Conservation (phyloP, 768 basidiomycete species). For the Boletus rubescentipes region DNA sequence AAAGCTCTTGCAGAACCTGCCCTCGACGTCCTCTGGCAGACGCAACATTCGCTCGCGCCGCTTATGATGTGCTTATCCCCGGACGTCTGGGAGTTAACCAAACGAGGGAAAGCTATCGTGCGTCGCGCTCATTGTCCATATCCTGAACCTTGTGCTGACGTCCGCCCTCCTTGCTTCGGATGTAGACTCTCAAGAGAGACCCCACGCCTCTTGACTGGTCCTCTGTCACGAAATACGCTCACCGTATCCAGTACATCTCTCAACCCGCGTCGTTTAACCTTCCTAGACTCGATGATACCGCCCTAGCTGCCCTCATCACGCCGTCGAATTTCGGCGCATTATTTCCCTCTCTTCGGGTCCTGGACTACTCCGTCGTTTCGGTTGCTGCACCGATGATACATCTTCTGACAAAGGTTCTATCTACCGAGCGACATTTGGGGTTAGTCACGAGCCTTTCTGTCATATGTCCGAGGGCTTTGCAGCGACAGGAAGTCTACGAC, state of each 20-base stretch:
- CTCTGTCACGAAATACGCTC: conserved; percentile 22
- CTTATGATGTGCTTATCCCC: conserved; percentile 30
- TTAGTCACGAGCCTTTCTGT: conserved; percentile 24
- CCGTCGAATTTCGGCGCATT: conserved; percentile 20
- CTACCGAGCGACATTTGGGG: conserved; percentile 13
- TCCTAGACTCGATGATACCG: conserved; percentile 27
- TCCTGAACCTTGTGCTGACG: neutral
- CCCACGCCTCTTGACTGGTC: conserved; percentile 24
- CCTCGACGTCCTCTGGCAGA: conserved; percentile 33
- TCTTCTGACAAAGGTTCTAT: conserved; percentile 20
- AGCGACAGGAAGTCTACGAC: conserved; percentile 16
- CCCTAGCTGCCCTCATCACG: conserved; percentile 19
- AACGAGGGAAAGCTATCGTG: conserved; percentile 22
- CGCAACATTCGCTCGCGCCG: conserved; percentile 29
- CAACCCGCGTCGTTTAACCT: conserved; percentile 23
- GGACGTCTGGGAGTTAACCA: conserved; percentile 25
- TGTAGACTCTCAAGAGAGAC: conserved; percentile 22
- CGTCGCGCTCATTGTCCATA: conserved; percentile 1
- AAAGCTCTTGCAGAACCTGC: conserved; percentile 27
- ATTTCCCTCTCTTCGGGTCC: conserved; percentile 25
- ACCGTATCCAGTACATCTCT: conserved; percentile 23
- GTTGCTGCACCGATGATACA: conserved; percentile 19
- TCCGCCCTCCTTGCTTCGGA: neutral
- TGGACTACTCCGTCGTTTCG: conserved; percentile 30
- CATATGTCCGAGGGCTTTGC: conserved; percentile 23